Percentiles rank a stretch among this genome's conserved stretches.
These are phyloP conservation scores for Fallopia convolvulus DNA, from an alignment of 148 eudicot species.

Conservation along the genomic window DNA sequence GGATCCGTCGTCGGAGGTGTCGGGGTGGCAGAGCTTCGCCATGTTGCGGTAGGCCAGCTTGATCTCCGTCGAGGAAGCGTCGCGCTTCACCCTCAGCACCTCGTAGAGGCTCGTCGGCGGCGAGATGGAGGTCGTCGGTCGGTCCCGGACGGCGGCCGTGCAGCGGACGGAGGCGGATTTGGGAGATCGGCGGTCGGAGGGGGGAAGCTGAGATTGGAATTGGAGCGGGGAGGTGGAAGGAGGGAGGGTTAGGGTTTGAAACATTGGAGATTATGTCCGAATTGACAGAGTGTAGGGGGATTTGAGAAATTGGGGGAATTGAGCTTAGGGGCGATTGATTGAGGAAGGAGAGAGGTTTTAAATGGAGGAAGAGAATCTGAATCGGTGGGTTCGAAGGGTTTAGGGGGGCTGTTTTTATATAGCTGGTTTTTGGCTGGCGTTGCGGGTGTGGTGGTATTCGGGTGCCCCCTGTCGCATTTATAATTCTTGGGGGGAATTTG, in stretches of 20 bases:
- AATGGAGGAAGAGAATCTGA: not conserved
- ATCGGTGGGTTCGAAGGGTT: not conserved
- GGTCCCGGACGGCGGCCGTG: not conserved
- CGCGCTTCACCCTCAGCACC: not conserved
- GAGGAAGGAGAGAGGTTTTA: not conserved
- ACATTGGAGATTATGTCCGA: not conserved
- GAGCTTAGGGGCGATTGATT: not conserved
- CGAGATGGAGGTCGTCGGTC: not conserved
- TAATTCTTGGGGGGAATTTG: not conserved
- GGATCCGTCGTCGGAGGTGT: constrained; percentile 20
- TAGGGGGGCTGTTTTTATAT: not conserved
- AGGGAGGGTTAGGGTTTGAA: constrained; percentile 5
- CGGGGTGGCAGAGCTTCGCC: constrained; percentile 63
- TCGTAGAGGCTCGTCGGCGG: not conserved
- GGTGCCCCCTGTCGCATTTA: not conserved
- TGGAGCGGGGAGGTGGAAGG: not conserved
- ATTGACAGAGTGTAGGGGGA: not conserved
- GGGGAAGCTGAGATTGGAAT: not conserved
- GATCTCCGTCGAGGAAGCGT: constrained; percentile 51
- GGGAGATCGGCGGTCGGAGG: not conserved
- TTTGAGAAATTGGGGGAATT: not conserved
- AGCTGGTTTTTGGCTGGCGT: not conserved
- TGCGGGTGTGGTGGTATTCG: not conserved
- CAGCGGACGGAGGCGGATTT: not conserved
- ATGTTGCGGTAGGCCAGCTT: constrained; percentile 55